Evolutionary conservation across 345 rosid species (phyloP).

Genomic region (Barbarea vulgaris): DNA sequence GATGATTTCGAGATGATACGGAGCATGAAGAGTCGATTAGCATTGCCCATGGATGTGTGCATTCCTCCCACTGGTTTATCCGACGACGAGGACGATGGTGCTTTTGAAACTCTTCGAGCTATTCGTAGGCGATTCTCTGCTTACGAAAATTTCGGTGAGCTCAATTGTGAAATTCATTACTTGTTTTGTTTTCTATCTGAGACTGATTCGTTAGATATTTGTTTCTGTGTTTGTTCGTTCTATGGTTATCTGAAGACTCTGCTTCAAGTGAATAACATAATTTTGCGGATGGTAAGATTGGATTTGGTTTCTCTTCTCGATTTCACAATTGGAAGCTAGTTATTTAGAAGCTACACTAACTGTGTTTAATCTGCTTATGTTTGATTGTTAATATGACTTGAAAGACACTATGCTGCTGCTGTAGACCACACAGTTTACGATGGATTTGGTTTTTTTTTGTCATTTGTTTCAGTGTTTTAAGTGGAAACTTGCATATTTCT

Average conservation of each 20-base stretch:
- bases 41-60: slow-evolving; percentile 39
- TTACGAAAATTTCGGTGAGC: slow-evolving; percentile 53
- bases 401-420: background rate
- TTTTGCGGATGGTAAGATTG: slow-evolving; percentile 14
- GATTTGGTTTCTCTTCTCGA: background rate
- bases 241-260: slow-evolving; percentile 16
- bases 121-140: slow-evolving; percentile 73
- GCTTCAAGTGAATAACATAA: slow-evolving; percentile 12
- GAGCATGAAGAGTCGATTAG: slow-evolving; percentile 53
- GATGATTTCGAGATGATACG: slow-evolving; percentile 67
- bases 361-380: background rate
- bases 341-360: background rate
- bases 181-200: background rate
- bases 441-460: slow-evolving; percentile 17
- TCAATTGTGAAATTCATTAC: background rate
- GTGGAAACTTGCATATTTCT: slow-evolving; percentile 8
- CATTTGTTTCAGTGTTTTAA: background rate
- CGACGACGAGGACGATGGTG: slow-evolving; percentile 59
- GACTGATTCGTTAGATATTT: slow-evolving; percentile 8
- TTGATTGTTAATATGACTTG: slow-evolving; percentile 13
- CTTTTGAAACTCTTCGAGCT: slow-evolving; percentile 69
- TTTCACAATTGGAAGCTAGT: slow-evolving; percentile 1
- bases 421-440: background rate
- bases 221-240: slow-evolving; percentile 17
- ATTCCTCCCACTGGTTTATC: slow-evolving; percentile 45